Conservation (phyloP, 1,284 basidiomycete genomes). For the Butyriboletus appendiculatus region DNA sequence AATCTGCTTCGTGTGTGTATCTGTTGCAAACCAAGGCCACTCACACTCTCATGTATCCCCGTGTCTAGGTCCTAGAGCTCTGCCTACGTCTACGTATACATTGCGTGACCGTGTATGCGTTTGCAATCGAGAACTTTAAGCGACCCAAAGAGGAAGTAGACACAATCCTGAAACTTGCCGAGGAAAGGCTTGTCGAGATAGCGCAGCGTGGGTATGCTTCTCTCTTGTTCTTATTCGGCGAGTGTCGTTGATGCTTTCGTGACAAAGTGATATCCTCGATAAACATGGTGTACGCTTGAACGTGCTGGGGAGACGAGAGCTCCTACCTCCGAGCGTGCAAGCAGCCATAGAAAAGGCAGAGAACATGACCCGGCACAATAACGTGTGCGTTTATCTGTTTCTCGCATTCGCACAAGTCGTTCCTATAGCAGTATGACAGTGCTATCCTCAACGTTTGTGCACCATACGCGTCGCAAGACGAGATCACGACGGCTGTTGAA, state of each 20-base stretch:
- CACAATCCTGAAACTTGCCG: constrained; percentile 84
- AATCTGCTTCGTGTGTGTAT: constrained; percentile 75
- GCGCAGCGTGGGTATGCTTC: constrained; percentile 74
- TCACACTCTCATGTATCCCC: not conserved
- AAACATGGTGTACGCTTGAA: constrained; percentile 85
- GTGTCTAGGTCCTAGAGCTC: constrained; percentile 73
- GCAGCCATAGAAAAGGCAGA: constrained; percentile 77
- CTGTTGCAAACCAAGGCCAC: not conserved
- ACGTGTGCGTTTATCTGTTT: constrained; percentile 39
- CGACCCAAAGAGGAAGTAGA: constrained; percentile 87
- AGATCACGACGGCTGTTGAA: constrained; percentile 82
- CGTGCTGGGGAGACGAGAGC: constrained; percentile 74
- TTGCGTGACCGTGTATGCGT: constrained; percentile 93
- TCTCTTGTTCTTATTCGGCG: not conserved
- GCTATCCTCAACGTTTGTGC: constrained; percentile 94
- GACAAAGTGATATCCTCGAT: constrained; percentile 70
- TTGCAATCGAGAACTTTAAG: constrained; percentile 97
- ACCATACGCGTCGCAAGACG: constrained; percentile 91
- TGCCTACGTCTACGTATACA: constrained; percentile 76
- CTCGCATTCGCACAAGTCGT: not conserved
- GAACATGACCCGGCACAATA: constrained; percentile 75
- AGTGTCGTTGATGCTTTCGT: not conserved
- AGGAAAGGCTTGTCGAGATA: constrained; percentile 82
- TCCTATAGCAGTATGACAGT: constrained; percentile 42
- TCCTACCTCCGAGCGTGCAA: constrained; percentile 81